Evolutionary conservation across 2,329 filamentous ascomycete species (phyloP).

Genomic region (Colletotrichum paranaense): DNA sequence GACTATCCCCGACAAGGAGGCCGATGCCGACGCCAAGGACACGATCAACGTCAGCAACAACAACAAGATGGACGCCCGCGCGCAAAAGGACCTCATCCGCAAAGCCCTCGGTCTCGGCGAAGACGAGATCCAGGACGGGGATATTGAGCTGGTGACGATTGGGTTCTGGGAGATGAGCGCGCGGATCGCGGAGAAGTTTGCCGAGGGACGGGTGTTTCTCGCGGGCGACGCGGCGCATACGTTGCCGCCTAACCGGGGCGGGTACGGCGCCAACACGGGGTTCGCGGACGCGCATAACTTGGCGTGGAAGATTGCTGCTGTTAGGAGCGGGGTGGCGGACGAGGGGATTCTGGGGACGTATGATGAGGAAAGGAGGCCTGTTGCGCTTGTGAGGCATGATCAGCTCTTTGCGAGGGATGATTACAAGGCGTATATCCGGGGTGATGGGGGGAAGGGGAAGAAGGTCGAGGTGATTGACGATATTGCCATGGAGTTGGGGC

Average conservation of each 20-base stretch:
- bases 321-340: conserved; percentile 40
- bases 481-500: conserved; percentile 15
- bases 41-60: background rate
- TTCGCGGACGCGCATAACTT: conserved; percentile 54
- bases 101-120: conserved; percentile 2
- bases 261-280: conserved; percentile 33
- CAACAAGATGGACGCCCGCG: background rate
- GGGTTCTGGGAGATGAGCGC: conserved; percentile 39
- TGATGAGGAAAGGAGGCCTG: conserved; percentile 49
- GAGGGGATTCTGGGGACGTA: conserved; percentile 49
- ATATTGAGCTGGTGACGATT: conserved; percentile 37
- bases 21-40: background rate
- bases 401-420: conserved; percentile 41
- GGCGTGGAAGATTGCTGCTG: conserved; percentile 53
- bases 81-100: conserved; percentile 6
- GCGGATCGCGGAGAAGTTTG: conserved; percentile 11
- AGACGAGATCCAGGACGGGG: conserved; percentile 20
- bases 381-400: conserved; percentile 42
- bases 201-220: conserved; percentile 29
- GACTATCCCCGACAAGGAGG: background rate
- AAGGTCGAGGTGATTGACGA: background rate
- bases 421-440: conserved; percentile 27
- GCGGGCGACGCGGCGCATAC: conserved; percentile 37
- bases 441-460: conserved; percentile 7
- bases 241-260: conserved; percentile 20